phyloP scores from a whole-genome alignment of 768 basidiomycete genomes.

The Kwoniella sp. region DNA sequence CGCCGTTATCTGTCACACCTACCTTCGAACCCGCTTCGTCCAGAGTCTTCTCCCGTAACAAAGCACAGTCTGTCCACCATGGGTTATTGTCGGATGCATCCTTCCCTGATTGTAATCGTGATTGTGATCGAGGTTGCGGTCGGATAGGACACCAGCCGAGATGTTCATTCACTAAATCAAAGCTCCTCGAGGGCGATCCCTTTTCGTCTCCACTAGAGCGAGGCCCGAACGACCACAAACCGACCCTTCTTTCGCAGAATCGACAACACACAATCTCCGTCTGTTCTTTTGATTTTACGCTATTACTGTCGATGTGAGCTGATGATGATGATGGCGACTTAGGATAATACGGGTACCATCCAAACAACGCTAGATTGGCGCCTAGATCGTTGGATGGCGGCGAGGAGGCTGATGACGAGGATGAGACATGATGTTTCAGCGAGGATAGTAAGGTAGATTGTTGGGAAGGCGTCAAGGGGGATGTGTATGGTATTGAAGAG shows the following conservation, averaged over 20 bases:
- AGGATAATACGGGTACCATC: constrained; percentile 42
- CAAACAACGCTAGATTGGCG: constrained; percentile 35
- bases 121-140: neutral
- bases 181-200: constrained; percentile 11
- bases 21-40: no score
- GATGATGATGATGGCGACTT: constrained; percentile 16
- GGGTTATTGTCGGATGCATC: constrained; percentile 1
- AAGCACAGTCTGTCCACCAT: constrained; percentile 30
- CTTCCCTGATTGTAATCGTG: neutral
- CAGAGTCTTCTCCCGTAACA: constrained; percentile 26
- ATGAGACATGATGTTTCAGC: neutral
- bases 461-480: constrained; percentile 2
- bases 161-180: constrained; percentile 45
- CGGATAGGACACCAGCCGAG: constrained; percentile 42
- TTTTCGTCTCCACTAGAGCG: neutral
- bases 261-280: constrained; percentile 43
- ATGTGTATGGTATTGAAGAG: neutral
- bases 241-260: constrained; percentile 41
- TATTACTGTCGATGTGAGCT: neutral
- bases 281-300: neutral
- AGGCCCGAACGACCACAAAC: constrained; percentile 39
- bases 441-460: neutral
- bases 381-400: constrained; percentile 7
- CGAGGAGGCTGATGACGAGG: neutral
- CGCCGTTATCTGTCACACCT: no score